Base-by-base conservation (phyloP, 192 early-diverging fungal genomes). In the Coemansia biformis region DNA sequence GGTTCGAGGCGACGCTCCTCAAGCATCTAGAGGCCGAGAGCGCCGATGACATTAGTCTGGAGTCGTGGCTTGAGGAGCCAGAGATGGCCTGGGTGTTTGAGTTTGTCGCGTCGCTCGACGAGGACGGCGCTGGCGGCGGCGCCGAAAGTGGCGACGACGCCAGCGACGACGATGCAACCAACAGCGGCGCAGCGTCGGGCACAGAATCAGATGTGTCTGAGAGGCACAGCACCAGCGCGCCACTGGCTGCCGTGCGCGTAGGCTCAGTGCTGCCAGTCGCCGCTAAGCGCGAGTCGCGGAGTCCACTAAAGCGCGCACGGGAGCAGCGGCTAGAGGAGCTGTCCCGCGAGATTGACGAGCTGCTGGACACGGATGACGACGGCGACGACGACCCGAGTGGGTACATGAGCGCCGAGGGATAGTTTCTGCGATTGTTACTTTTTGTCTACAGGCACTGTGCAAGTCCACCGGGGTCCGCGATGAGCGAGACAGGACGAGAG, bases 1-100 rank as follows among this genome's bases (percentile, higher is more conserved):
- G 69, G 22, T 80, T 84, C n/a, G 83, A 84, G 36, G 62, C 63
- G n/a, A 53, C 54, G 33, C 49, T 84, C 17, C 63, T 83, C 13
- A 78, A 78, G 56, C 59, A 68, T 14, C 78, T 84, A 22, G 72
- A 64, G 15, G 57, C 64, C 9, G 78, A 76, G 43, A 57, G 21
- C 28, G 48, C 48, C 19, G 66, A 68, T 15, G 65, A 59, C 3
- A 36, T 68, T 4, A 68, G 51, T 28, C 43, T 75, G 5, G 72
- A 75, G 39, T 34, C 48, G 11, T 75, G 72, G 72, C 50, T 63
- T 2, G 72, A 68, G 35, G 72, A 75, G 51, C 72, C 72, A 10
- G 59, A 75, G 28, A 75, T 75, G 72, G 56, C 51, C 3, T 22
- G 48, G 5, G 56, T 75, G 18, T 75, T 75, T 51, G 65, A 75